A percentile compares a stretch with the other conserved stretches of the same genome.
Evolutionary conservation across 1,139 yeast species (phyloP).

Genomic region (Pichia sp.): DNA sequence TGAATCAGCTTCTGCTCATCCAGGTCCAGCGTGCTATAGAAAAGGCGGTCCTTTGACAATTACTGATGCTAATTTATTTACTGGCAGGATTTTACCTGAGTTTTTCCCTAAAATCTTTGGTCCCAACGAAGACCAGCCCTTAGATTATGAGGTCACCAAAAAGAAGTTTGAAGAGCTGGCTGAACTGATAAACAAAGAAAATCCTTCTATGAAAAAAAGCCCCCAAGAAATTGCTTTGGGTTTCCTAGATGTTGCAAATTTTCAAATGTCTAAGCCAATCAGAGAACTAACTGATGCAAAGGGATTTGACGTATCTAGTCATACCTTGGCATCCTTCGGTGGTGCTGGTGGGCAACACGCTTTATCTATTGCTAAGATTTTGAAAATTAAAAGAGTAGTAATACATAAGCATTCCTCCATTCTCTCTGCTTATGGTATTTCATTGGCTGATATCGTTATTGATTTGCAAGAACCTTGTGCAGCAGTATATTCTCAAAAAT

Average conservation of each 20-base stretch:
- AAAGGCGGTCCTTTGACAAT: conserved; percentile 57
- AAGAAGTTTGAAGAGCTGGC: conserved; percentile 41
- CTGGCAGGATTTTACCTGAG: conserved; percentile 51
- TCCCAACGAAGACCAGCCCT: conserved; percentile 47
- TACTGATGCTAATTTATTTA: conserved; percentile 52
- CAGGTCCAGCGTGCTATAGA: conserved; percentile 60
- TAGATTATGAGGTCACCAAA: conserved; percentile 41
- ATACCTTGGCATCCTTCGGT: conserved; percentile 50
- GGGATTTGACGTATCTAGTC: conserved; percentile 43
- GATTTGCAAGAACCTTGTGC: conserved; percentile 50
- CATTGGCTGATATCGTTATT: conserved; percentile 52
- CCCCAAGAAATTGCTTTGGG: conserved; percentile 50
- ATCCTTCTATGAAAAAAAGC: conserved; percentile 31
- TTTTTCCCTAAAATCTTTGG: conserved; percentile 56
- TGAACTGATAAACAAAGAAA: conserved; percentile 37
- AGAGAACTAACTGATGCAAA: conserved; percentile 51
- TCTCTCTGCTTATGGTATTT: conserved; percentile 53
- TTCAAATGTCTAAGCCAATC: conserved; percentile 54
- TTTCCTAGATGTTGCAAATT: conserved; percentile 50
- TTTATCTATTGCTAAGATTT: conserved; percentile 44
- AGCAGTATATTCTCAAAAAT: conserved; percentile 8
- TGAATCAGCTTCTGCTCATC: conserved; percentile 55
- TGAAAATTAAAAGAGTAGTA: conserved; percentile 43
- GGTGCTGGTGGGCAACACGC: conserved; percentile 59
- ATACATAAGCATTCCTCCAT: conserved; percentile 52